Percentiles rank a stretch among this genome's conserved stretches.
Conservation (phyloP, 148 eudicot species). For the Rhododendron ovatum region DNA sequence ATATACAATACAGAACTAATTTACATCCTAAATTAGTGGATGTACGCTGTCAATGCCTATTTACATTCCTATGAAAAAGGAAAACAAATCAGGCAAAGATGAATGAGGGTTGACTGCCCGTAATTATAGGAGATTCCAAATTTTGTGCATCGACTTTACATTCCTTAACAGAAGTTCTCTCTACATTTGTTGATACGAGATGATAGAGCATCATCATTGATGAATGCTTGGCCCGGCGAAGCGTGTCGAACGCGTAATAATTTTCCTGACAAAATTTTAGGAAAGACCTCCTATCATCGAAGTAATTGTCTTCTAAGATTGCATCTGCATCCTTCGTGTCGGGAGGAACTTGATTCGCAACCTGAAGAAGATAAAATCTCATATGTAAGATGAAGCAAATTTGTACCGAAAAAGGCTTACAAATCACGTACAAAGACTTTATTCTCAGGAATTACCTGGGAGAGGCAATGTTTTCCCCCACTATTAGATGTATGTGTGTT, state of each 20-base stretch:
- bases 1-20: no score
- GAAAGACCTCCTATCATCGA: conserved; percentile 58
- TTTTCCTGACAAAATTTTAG: conserved; percentile 70
- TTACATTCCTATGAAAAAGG: no score
- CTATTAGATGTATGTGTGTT: conserved; percentile 40
- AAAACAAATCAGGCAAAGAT: no score
- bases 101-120: no score
- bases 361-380: conserved; percentile 32
- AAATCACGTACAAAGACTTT: neutral
- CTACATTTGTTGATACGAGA: conserved; percentile 22
- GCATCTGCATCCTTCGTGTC: conserved; percentile 69
- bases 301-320: conserved; percentile 43
- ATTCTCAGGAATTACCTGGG: conserved; percentile 24
- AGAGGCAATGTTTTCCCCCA: conserved; percentile 60
- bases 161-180: no score
- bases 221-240: conserved; percentile 84
- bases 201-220: conserved; percentile 87
- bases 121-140: no score
- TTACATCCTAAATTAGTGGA: no score
- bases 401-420: neutral
- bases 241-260: conserved; percentile 74
- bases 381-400: neutral
- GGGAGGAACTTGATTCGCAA: conserved; percentile 37
- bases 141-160: no score
- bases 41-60: no score